Percentiles rank a stretch among this genome's conserved stretches.
Conservation (phyloP, 1,139 yeast genomes). For the Williopsis jadinii region DNA sequence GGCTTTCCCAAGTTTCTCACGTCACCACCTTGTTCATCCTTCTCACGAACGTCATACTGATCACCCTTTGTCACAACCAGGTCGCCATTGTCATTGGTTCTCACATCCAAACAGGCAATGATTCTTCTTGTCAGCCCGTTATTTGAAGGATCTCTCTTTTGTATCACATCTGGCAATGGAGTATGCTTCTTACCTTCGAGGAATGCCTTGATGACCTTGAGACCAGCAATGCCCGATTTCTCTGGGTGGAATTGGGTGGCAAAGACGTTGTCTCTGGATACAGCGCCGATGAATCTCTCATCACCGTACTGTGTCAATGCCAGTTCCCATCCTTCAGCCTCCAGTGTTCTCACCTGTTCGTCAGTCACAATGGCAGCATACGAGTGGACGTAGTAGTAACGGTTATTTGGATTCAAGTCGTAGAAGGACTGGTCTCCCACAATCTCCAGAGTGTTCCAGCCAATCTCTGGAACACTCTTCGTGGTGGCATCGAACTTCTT, state of each 20-base stretch:
- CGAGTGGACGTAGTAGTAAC: constrained; percentile 93
- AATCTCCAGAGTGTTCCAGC: constrained; percentile 66
- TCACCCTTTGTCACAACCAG: constrained; percentile 97
- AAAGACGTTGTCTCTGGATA: constrained; percentile 67
- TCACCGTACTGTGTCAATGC: constrained; percentile 71
- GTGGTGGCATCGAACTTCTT: constrained; percentile 51
- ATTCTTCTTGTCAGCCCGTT: constrained; percentile 82
- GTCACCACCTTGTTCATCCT: constrained; percentile 38
- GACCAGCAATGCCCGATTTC: constrained; percentile 87
- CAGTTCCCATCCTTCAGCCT: constrained; percentile 63
- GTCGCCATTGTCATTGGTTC: constrained; percentile 90
- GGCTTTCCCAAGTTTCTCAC: constrained; percentile 96
- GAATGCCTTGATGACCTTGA: constrained; percentile 66
- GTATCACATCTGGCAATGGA: constrained; percentile 18
- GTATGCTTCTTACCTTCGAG: constrained; percentile 42
- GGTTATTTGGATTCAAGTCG: constrained; percentile 55
- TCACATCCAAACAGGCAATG: constrained; percentile 94
- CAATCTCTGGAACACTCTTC: constrained; percentile 92
- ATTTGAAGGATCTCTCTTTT: constrained; percentile 39
- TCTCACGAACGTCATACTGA: constrained; percentile 92
- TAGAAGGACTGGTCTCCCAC: constrained; percentile 33
- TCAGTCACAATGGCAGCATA: constrained; percentile 63
- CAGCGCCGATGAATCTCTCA: constrained; percentile 80
- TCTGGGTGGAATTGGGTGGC: constrained; percentile 99
- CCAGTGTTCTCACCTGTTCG: constrained; percentile 27